Evolutionary conservation across 2,329 filamentous ascomycete species (phyloP), one percentile per base, ranked within the genome.

Genomic region (Cladosporium phlei): DNA sequence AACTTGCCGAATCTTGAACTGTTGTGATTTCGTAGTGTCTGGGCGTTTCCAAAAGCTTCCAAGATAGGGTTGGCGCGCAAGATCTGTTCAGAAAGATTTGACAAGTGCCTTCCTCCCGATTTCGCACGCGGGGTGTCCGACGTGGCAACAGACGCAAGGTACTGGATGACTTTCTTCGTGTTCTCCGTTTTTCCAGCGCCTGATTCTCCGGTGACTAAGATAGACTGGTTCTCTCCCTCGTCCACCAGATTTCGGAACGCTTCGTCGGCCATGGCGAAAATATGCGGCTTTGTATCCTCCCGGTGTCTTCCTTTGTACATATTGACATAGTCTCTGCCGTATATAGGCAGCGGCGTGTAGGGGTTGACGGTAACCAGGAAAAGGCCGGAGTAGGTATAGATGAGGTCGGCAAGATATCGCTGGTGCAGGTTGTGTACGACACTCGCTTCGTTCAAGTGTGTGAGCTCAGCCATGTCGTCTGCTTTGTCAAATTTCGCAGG

Each of bases 401-500:
- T 98, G 51, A 98, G 72, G 69, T 98, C 93, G 34, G 93, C 80
- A 66, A 96, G 88, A 65, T 98, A 98, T 68, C 93, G 78, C 75
- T 88, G 91, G 57, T 95, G 86, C 48, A 98, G 78, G 64, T 98
- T 98, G 71, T 98, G 90, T 42, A 98, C 90, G 42, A 98, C 93
- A 0, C 93, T 97, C 17, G 91, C 87, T 70, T 98, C 93, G 69
- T 98, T 98, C 54, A 98, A 74, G 68, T 98, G 93, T 5, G 93
- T 98, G 62, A 98, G 78, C 67, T 98, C 93, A 19, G 94, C 93
- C 93, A 98, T 98, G 68, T 98, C 94, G 71, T 94, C 89, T 54
- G 91, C 91, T 70, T 96, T 98, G 78, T 98, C 93, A 71, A 98
- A 98, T 66, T 98, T 98, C 61, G 91, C 91, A 37, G 93, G 93